Evolutionary conservation across 2,329 filamentous ascomycete species (phyloP), one percentile per base, ranked within the genome.

Genomic region (Colletotrichum lentis): DNA sequence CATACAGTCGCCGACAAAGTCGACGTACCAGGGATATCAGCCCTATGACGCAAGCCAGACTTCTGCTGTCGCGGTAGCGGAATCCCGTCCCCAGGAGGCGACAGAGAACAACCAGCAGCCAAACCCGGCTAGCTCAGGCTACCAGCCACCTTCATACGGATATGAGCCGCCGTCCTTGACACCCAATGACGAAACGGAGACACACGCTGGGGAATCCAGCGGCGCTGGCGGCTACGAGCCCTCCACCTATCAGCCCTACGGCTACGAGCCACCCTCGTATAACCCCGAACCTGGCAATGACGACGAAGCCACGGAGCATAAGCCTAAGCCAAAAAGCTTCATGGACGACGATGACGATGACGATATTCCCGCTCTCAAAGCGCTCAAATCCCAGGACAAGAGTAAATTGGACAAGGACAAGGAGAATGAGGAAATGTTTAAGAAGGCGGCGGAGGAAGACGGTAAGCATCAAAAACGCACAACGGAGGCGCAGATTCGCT

Each of bases 321-420:
- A 87, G 72, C 83, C 85, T 0, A 92, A 92, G 79, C 92, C 92
- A 80, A 94, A 91, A 77, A 88, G 87, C 24, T 89, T 93, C 73
- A 92, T 96, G 86, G 90, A 95, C 74, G 91, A 95, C 71, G 92
- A 95, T 35, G 91, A 94, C 14, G 91, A 93, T 27, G 89, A 90
- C 71, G 88, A 91, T 67, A 85, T 91, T 50, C 82, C 88, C 39
- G 80, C 81, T 7, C 70, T 81, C 50, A 82, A 77, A 49, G 68
- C 71, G 11, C 59, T 72, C 16, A 86, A 84, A 50, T 81, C 86
- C 2, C 80, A 82, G 70, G 85, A 83, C 35, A 90, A 91, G 76
- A 85, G 80, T 2, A 89, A 90, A 76, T 81, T 85, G 46, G 89
- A 91, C 14, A 90, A 88, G 73, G 92, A 96, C 73, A 86, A 88